Evolutionary conservation across 1,139 yeast genomes (phyloP).

Genomic region (Hyphopichia burtonii): DNA sequence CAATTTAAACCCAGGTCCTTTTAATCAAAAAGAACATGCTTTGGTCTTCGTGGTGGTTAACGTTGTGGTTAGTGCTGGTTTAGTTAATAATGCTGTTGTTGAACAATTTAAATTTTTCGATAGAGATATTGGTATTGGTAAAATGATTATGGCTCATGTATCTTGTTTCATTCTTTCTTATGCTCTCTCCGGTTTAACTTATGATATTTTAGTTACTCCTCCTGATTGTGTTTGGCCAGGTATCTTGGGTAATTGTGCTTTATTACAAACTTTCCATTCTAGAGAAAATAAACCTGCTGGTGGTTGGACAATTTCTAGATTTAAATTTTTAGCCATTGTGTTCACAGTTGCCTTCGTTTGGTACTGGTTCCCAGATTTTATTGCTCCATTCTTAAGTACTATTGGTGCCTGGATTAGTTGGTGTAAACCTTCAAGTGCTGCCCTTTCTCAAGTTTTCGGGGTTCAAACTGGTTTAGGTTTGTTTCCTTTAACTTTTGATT

Average conservation of each 20-base stretch:
- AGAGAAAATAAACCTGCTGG: conserved; percentile 4
- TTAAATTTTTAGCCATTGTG: conserved; percentile 8
- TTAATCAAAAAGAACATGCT: conserved; percentile 20
- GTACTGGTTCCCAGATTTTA: conserved; percentile 16
- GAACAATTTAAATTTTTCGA: conserved; percentile 20
- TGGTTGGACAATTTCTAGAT: conserved; percentile 6
- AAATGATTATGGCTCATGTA: conserved; percentile 10
- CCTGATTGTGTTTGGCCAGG: conserved; percentile 40
- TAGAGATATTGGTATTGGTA: conserved; percentile 16
- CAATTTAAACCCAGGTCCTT: conserved; percentile 21
- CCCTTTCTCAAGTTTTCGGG: conserved; percentile 48
- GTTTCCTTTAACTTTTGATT: conserved; percentile 57
- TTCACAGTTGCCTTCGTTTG: conserved; percentile 4
- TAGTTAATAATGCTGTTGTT: conserved; percentile 12
- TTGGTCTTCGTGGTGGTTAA: conserved; percentile 9
- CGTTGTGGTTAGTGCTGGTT: conserved; percentile 12
- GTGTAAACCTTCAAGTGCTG: conserved; percentile 7
- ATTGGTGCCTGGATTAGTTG: conserved; percentile 11
- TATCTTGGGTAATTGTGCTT: conserved; percentile 30
- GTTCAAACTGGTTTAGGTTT: conserved; percentile 50
- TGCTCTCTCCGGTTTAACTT: conserved; percentile 10
- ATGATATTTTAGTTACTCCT: conserved; percentile 33
- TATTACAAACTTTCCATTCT: conserved; percentile 10
- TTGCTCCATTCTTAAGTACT: conserved; percentile 16
- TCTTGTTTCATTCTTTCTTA: conserved; percentile 4